phyloP scores from a whole-genome alignment of 805 yeast genomes.

The Wickerhamiella occidentalis region DNA sequence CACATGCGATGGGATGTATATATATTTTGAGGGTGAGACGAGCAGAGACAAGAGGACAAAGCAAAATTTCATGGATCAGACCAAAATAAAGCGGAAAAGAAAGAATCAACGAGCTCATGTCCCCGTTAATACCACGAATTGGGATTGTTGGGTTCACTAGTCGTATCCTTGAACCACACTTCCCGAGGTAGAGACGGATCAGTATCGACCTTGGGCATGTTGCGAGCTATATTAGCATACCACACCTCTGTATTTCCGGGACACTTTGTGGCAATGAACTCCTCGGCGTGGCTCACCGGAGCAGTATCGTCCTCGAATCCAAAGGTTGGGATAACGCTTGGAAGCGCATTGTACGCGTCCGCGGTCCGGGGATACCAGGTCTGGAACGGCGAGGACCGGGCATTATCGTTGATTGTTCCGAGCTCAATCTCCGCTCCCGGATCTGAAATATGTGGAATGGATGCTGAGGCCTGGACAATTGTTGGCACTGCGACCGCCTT shows the following conservation, averaged over 20 bases:
- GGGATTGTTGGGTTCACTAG: not conserved
- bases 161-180: not conserved
- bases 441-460: not conserved
- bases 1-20: not conserved
- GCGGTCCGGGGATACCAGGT: conserved; percentile 9
- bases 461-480: not conserved
- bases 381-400: conserved; percentile 5
- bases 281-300: conserved; percentile 2
- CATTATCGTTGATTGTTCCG: conserved; percentile 2
- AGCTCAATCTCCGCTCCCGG: conserved; percentile 1
- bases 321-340: conserved; percentile 5
- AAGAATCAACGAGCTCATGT: too few relatives aligned
- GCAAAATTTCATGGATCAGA: too few relatives aligned
- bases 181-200: not conserved
- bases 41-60: too few relatives aligned
- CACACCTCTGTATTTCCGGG: not conserved
- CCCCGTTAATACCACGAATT: not conserved
- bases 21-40: too few relatives aligned
- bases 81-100: too few relatives aligned
- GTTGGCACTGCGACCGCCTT: not conserved
- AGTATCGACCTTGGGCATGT: not conserved
- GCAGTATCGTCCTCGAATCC: conserved; percentile 10
- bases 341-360: conserved; percentile 8
- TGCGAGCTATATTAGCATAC: not conserved
- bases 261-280: conserved; percentile 1